These are phyloP conservation scores for Leishmania martiniquensis DNA, from an alignment of 208 protist species.

Conservation along the genomic window DNA sequence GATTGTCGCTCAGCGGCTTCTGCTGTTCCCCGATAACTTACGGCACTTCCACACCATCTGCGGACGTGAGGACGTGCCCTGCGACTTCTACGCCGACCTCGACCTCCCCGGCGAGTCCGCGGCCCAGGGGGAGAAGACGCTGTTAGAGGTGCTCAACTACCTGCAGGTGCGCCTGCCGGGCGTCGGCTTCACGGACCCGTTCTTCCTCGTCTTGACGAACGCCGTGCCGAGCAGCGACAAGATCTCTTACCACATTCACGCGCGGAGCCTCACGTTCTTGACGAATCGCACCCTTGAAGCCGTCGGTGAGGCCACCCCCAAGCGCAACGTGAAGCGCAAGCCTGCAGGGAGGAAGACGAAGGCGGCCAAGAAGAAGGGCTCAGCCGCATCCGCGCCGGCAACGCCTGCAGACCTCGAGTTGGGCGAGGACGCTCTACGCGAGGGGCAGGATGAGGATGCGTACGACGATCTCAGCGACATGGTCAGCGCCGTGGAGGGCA, in stretches of 20 bases:
- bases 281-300: background rate
- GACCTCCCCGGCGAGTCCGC: constrained; percentile 56
- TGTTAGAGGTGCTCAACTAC: constrained; percentile 81
- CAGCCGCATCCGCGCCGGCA: background rate
- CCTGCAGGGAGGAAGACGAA: background rate
- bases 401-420: background rate
- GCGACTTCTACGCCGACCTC: constrained; percentile 86
- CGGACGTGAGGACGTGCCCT: constrained; percentile 79
- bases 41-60: constrained; percentile 76
- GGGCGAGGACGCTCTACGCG: constrained; percentile 5
- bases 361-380: background rate
- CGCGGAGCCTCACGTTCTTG: constrained; percentile 60
- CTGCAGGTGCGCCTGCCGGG: constrained; percentile 76
- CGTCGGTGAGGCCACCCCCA: background rate
- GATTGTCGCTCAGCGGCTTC: constrained; percentile 68
- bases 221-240: constrained; percentile 54
- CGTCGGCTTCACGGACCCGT: constrained; percentile 73
- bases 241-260: constrained; percentile 81
- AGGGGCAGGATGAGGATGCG: constrained; percentile 12
- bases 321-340: background rate
- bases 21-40: constrained; percentile 66
- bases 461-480: constrained; percentile 49
- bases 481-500: constrained; percentile 46
- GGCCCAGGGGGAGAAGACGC: constrained; percentile 45
- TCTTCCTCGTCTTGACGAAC: constrained; percentile 82